phyloP scores from a whole-genome alignment of 768 basidiomycete species.

The Scleroderma citrinum region DNA sequence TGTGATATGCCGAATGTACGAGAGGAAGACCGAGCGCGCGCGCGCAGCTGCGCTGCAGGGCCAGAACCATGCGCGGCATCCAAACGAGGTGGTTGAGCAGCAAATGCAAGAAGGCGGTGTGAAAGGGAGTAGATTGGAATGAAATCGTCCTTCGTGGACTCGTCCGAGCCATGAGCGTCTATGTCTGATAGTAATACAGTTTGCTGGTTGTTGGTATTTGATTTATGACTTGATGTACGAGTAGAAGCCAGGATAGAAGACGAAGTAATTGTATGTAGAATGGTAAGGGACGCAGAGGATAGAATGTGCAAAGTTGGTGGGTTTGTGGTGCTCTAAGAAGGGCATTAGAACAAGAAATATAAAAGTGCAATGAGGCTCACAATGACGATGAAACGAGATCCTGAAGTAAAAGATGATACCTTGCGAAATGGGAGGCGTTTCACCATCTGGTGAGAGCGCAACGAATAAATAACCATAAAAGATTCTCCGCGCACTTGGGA shows the following conservation, averaged over 20 bases:
- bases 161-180: slow-evolving; percentile 18
- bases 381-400: slow-evolving; percentile 46
- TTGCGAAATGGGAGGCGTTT: slow-evolving; percentile 41
- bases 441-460: slow-evolving; percentile 43
- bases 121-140: slow-evolving; percentile 58
- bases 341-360: background rate
- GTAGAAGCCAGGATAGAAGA: slow-evolving; percentile 41
- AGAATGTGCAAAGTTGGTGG: slow-evolving; percentile 53
- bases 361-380: slow-evolving; percentile 34
- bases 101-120: slow-evolving; percentile 58
- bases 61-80: slow-evolving; percentile 14
- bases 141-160: slow-evolving; percentile 17
- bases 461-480: slow-evolving; percentile 39
- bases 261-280: slow-evolving; percentile 45
- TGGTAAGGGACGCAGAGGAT: slow-evolving; percentile 47
- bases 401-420: slow-evolving; percentile 40
- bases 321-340: slow-evolving; percentile 47
- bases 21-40: slow-evolving; percentile 21
- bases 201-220: slow-evolving; percentile 26
- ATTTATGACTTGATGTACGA: slow-evolving; percentile 28
- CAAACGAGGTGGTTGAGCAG: slow-evolving; percentile 30
- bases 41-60: slow-evolving; percentile 13
- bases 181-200: slow-evolving; percentile 36
- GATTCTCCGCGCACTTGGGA: slow-evolving; percentile 19
- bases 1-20: slow-evolving; percentile 34